Base-by-base conservation (phyloP, 768 basidiomycete species). In the Hypholoma fasciculare region DNA sequence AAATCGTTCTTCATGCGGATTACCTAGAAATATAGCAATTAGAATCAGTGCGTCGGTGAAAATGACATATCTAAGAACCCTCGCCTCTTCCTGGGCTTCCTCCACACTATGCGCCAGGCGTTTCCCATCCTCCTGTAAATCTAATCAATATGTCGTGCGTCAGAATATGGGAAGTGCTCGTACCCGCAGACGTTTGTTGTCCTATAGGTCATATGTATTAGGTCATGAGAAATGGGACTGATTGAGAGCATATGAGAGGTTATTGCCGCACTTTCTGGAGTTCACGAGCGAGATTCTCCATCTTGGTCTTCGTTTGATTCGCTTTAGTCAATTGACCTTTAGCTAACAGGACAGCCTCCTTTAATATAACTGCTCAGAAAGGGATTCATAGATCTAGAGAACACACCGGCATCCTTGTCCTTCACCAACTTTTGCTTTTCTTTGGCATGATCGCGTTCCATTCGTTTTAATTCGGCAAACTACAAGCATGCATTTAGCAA, bases 381-480 rank as follows among this genome's bases (percentile, higher is more conserved):
- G 30, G 56, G 52, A 37, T 19, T 42, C 34, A 19, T 44, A 49
- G 30, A 43, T 34, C n/a, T 59, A 39, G 26, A 36, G 30, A 37
- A 59, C 69, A 71, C 75, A 92, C 91, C 90, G 62, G 90, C 85
- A 74, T 94, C 93, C 76, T 94, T 94, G 78, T 95, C 93, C 75
- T 94, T 94, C 49, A 84, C 79, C 30, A 94, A 78, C 68, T 94
- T 94, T 77, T 94, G 92, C 72, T 91, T 94, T 78, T 94, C 93
- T 74, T 92, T 94, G 40, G 92, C 87, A 66, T 94, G 89, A 68
- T 94, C 92, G 62, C 93, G 83, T 73, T 95, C 93, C 67, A 91
- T 72, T 52, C 90, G 82, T 71, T 94, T 94, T 70, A 92, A 76
- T 72, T 94, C 92, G 66, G 92, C 90, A 72, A 94, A 95, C 92